phyloP scores from a whole-genome alignment of 768 basidiomycete species.

The Amyloporia xantha region DNA sequence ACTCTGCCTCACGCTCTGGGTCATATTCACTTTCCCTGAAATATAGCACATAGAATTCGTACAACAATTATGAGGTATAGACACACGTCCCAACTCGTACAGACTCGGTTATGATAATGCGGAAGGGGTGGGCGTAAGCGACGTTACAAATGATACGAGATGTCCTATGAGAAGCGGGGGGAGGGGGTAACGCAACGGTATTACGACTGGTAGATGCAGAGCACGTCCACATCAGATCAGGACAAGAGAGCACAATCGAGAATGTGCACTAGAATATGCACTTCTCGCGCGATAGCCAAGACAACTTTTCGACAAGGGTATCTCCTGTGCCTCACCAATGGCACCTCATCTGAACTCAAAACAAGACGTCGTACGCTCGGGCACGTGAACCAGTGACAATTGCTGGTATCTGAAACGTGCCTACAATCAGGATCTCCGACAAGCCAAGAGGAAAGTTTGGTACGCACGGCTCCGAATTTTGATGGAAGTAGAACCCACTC shows the following conservation, averaged over 20 bases:
- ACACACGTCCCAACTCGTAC: background rate
- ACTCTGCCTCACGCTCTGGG: background rate
- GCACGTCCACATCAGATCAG: background rate
- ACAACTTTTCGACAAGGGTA: constrained; percentile 3
- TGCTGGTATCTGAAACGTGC: constrained; percentile 70
- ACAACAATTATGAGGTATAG: constrained; percentile 1
- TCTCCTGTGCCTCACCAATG: background rate
- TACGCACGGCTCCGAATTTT: constrained; percentile 89
- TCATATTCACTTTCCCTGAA: background rate
- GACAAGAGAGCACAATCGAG: background rate
- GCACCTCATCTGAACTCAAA: constrained; percentile 69
- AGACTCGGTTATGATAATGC: constrained; percentile 3
- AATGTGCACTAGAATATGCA: too few relatives aligned
- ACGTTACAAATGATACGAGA: background rate
- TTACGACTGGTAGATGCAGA: background rate
- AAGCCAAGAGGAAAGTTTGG: too few relatives aligned
- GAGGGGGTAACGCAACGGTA: background rate
- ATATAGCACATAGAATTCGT: background rate
- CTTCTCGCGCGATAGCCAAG: background rate
- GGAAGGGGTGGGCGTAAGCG: background rate
- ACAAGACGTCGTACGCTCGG: constrained; percentile 62
- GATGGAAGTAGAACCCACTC: constrained; percentile 91
- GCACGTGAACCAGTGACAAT: constrained; percentile 72
- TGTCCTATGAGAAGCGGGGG: constrained; percentile 3
- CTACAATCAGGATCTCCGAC: constrained; percentile 1